Percentiles rank a stretch among this genome's conserved stretches.
phyloP scores from a whole-genome alignment of 108 stramenopile genomes.

The Conticribra weissflogii region DNA sequence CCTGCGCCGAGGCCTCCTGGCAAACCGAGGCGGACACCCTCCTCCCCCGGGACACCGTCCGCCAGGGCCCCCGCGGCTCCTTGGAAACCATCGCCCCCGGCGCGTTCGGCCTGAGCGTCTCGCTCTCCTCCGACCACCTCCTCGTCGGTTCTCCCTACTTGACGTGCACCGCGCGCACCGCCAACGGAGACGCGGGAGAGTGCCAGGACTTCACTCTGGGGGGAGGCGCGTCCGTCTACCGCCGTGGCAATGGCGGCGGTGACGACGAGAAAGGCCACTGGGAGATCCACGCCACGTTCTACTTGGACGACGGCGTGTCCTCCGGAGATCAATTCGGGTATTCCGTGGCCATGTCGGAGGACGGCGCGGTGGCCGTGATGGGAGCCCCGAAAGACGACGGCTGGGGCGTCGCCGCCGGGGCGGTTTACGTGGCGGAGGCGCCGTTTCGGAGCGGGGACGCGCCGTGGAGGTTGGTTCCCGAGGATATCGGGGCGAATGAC shows the following conservation, averaged over 20 bases:
- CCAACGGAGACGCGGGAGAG: constrained; percentile 1
- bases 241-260: not conserved
- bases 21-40: not conserved
- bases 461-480: constrained; percentile 14
- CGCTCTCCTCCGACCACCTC: too few relatives aligned
- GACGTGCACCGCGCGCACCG: constrained; percentile 5
- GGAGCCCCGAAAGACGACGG: constrained; percentile 32
- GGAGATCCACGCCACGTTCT: constrained; percentile 11
- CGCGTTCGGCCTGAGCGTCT: too few relatives aligned
- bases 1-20: constrained; percentile 11
- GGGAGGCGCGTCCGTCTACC: constrained; percentile 30
- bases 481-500: constrained; percentile 39
- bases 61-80: too few relatives aligned
- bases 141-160: constrained; percentile 29
- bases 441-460: constrained; percentile 20
- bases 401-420: constrained; percentile 27
- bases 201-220: constrained; percentile 22
- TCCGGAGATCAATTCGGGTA: constrained; percentile 33
- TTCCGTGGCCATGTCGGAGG: constrained; percentile 39
- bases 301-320: constrained; percentile 22
- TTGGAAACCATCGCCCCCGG: too few relatives aligned
- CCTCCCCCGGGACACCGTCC: constrained; percentile 1
- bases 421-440: constrained; percentile 32
- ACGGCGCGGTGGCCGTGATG: constrained; percentile 26
- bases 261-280: constrained; percentile 17